Base-by-base conservation (phyloP, 2,329 filamentous ascomycete species). In the Pezizomycotina sp. region DNA sequence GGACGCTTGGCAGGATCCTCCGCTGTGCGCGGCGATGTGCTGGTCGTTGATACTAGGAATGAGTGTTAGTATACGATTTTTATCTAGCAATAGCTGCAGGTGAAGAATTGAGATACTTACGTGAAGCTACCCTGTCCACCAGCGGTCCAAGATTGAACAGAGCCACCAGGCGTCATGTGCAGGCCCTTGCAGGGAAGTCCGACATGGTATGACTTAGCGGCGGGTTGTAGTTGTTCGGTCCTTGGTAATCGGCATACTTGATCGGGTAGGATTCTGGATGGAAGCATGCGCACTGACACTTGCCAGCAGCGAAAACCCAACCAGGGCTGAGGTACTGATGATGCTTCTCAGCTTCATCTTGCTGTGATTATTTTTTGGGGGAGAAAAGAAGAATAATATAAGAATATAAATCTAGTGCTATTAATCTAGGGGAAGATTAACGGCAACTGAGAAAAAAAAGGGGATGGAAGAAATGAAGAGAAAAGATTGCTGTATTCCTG, bases 1-100 rank as follows among this genome's bases (percentile, higher is more conserved):
- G 5, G 76, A 77, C 34, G 95, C 60, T 52, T 98, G 89, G 62
- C 89, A 98, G 1, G 80, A 91, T 0, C 89, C 89, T 26, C 89
- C 89, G 8, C 83, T 83, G 48, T 98, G 89, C 0, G 75, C 71
- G 3, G 83, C 84, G 6, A 51, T 34, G 1, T 9, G 12, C 4
- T 15, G 12, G 6, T n/a, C 22, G n/a, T 40, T 26, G 22, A 44
- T 18, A 2, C 14, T 19, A 15, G n/a, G n/a, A n/a, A n/a, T n/a
- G n/a, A n/a, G n/a, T n/a, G n/a, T n/a, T n/a, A n/a, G n/a, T n/a
- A n/a, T n/a, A n/a, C n/a, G n/a, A n/a, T n/a, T n/a, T n/a, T n/a
- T n/a, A n/a, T n/a, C n/a, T n/a, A n/a, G n/a, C n/a, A n/a, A n/a
- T n/a, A n/a, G n/a, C n/a, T n/a, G n/a, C n/a, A n/a, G n/a, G n/a